Conservation (phyloP, 1,284 basidiomycete species). For the Papiliotrema terrestris region DNA sequence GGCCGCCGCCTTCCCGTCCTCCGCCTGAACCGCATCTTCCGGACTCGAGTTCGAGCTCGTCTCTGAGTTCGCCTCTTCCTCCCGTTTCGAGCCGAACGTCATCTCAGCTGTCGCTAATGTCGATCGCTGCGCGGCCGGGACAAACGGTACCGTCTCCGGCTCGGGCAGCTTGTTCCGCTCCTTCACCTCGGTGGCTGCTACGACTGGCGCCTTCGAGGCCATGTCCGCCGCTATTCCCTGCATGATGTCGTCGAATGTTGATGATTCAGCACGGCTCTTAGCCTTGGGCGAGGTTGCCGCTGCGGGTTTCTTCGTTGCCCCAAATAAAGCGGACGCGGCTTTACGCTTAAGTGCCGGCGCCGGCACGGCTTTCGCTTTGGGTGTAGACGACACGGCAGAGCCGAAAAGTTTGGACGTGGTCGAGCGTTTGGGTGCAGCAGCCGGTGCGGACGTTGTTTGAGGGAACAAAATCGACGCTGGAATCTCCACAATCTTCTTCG, state of each 20-base stretch:
- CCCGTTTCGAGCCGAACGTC: too few species aligned
- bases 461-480: conserved; percentile 5
- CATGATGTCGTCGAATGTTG: background rate
- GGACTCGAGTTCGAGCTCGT: too few species aligned
- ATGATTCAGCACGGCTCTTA: background rate
- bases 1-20: background rate
- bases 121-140: conserved; percentile 52
- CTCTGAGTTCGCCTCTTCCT: too few species aligned
- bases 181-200: background rate
- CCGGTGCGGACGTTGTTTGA: conserved; percentile 6
- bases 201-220: background rate
- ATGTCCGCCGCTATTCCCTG: conserved; percentile 1
- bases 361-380: background rate
- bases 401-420: background rate
- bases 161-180: conserved; percentile 9
- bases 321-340: background rate
- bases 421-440: background rate
- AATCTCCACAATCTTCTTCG: background rate
- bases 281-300: background rate
- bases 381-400: background rate
- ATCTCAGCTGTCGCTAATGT: conserved; percentile 29
- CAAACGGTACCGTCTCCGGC: conserved; percentile 64
- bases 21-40: too few species aligned
- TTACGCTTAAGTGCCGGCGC: background rate
- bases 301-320: background rate